Evolutionary conservation across 768 basidiomycete species (phyloP), one percentile per base, ranked within the genome.

Genomic region (Thelephora ganbajun): DNA sequence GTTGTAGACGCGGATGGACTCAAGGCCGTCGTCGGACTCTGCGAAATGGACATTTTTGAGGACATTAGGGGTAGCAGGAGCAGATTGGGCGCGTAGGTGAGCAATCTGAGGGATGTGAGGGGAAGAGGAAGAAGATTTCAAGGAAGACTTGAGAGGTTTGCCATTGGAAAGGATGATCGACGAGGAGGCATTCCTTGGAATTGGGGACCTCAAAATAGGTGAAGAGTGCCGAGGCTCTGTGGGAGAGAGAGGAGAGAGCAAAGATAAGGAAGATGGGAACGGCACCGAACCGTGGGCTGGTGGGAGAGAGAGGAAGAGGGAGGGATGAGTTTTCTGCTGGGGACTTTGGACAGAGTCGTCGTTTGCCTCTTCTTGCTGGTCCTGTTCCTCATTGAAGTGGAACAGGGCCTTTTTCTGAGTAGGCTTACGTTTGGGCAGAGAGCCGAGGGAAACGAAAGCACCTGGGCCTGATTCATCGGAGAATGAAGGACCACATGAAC

Each of bases 31-130:
- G 39, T 74, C 72, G 50, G 75, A 69, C 44, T 74, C 70, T 0
- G 76, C 70, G 56, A 97, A 98, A 59, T 93, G 92, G 0, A 97
- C 93, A 45, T 79, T 83, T 67, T 94, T 94, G 1, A 74, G 76
- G 11, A 69, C 66, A 23, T 50, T 46, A 0, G 75, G 83, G 0
- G 81, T 79, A 1, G 74, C 62, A 0, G 91, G 86, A 26, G 75
- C 77, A 6, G 80, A 82, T 59, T 61, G 69, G 22, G 69, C 63
- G 53, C 64, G 68, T 26, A 56, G 45, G 51, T 58, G 69, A 60
- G 56, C 69, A 59, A 56, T 52, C 45, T 64, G 66, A 37, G 67
- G 61, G 45, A 76, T 72, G 54, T 65, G 66, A 37, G 73, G 71
- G 2, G 71, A 61, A 11, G 76, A 76, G 6, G 68, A 67, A 33